Base-by-base conservation (phyloP, 495 filamentous ascomycete genomes). In the Terfezia claveryi region DNA sequence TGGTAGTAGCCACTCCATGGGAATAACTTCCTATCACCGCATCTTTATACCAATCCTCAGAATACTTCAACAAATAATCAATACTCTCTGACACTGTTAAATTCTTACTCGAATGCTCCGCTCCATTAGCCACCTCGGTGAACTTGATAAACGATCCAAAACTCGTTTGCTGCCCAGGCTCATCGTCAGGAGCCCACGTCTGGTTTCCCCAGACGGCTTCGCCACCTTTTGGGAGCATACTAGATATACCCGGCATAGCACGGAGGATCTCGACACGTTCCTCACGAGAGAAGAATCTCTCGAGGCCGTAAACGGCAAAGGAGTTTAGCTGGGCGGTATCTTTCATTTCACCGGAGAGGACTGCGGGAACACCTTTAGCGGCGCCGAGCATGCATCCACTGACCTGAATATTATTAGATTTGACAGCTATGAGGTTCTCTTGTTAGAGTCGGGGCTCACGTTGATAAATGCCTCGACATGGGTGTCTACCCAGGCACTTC, bases 341-440 rank as follows among this genome's bases (percentile, higher is more conserved):
- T 58, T 86, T 83, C 91, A 96, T 98, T 69, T 98, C 91, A 36
- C 91, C 91, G 0, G 87, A 94, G 0, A 96, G 75, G 8, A 96
- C 77, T 9, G 91, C 92, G 1, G 91, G 83, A 23, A 95, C 68
- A 50, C 86, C 87, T 72, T 98, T 98, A 54, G 86, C 74, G 2
- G 91, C 89, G 16, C 91, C 91, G 8, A 98, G 80, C 89, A 98
- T 94, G 66, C 87, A 96, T 16, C 91, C 91, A 57, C 83, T 88
- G 66, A 98, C 87, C 65, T 65, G 36, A 27, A 49, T 53, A 51
- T 32, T 50, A 23, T 58, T 8, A 52, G 52, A 38, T 54, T 38
- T 17, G 10, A 3, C 10, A 12, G 8, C n/a, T 54, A 6, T n/a
- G 53, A 54, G 23, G 27, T 53, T 37, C 44, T 49, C 44, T 20